Percentiles rank a stretch among this genome's conserved stretches.
phyloP scores from a whole-genome alignment of 2,329 filamentous ascomycete species.

The Diplodia sapinea region DNA sequence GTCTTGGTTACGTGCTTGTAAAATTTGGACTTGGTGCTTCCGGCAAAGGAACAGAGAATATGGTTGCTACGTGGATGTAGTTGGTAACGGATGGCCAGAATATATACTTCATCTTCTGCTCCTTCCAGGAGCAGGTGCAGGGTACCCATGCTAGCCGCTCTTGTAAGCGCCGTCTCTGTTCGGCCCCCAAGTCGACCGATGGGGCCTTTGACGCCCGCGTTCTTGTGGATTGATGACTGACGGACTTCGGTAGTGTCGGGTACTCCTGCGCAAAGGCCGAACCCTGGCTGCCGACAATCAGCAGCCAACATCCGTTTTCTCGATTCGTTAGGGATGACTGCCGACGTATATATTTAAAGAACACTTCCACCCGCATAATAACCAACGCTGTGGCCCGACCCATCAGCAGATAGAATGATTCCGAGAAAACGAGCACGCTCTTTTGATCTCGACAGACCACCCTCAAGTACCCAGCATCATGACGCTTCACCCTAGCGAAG shows the following conservation, averaged over 20 bases:
- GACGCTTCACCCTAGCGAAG: neutral
- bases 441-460: slow-evolving; percentile 6
- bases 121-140: neutral
- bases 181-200: neutral
- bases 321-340: neutral
- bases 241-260: no score
- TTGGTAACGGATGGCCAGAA: neutral
- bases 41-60: neutral
- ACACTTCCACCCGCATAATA: neutral
- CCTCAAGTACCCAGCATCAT: neutral
- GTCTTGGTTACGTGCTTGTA: neutral
- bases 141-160: neutral
- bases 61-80: neutral
- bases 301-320: neutral
- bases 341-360: neutral
- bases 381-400: neutral
- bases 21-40: neutral
- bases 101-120: neutral
- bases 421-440: slow-evolving; percentile 1
- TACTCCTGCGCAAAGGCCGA: neutral
- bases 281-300: neutral
- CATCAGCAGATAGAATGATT: neutral
- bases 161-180: neutral
- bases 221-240: no score
- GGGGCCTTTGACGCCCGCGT: no score